Evolutionary conservation across 768 basidiomycete genomes (phyloP), one percentile per base, ranked within the genome.

Genomic region (Chiua virens): DNA sequence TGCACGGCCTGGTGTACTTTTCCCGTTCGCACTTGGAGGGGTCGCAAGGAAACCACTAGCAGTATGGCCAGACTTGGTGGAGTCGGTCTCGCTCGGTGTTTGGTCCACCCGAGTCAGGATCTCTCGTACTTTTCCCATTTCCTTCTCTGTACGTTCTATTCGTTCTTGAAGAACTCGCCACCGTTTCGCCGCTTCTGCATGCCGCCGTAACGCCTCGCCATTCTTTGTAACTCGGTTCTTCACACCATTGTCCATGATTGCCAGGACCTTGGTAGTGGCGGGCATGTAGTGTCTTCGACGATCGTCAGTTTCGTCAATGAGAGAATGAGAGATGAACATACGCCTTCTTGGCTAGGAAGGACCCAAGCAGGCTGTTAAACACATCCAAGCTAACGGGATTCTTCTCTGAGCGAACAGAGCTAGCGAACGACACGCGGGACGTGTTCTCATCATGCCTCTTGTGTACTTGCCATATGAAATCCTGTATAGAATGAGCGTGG

Each of bases 141-240:
- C 92, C 23, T 75, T 71, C 58, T 95, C 92, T 11, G 91, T 90
- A 50, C 89, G 76, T 20, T 79, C 63, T 59, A 97, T 92, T 45
- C 90, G 82, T 48, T 92, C 89, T 55, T 80, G 80, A 30, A 97
- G 73, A 57, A 79, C 84, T 54, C 80, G 79, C 93, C 93, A 97
- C 43, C 92, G 79, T 58, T 88, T 83, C 18, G 86, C 87, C 55
- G 92, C 92, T 62, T 97, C 95, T 3, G 89, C 87, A 65, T 92
- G 91, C 58, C 92, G 77, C 53, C 95, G 80, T 43, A 98, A 71
- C 30, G 92, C 92, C 73, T 98, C 96, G 1, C 96, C 96, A 56
- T 98, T 98, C 80, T 93, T 95, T 20, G 95, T 98, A 6, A 93
- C 87, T 49, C 95, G 83, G 56, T 97, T 94, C 50, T 83, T 82